Conservation (phyloP, 2,329 filamentous ascomycete species). For the Monosporascus sp. region DNA sequence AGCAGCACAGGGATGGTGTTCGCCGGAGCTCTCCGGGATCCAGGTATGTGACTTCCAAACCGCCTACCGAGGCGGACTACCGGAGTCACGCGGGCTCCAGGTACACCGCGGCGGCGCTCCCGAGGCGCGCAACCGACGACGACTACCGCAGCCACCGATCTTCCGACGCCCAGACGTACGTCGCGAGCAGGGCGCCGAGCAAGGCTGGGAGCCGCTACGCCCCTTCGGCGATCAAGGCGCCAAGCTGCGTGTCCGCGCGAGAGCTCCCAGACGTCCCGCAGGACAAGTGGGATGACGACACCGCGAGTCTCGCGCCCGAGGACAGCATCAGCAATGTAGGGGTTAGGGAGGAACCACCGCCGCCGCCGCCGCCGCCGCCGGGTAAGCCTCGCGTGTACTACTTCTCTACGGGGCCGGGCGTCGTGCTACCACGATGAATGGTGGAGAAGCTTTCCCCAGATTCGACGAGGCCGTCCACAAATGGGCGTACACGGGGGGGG, state of each 20-base stretch:
- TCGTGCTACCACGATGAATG: no score
- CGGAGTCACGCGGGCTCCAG: conserved; percentile 24
- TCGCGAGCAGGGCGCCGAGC: neutral
- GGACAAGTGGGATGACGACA: conserved; percentile 39
- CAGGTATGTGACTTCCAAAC: neutral
- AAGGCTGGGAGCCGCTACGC: neutral
- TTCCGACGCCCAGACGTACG: neutral
- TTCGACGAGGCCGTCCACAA: no score
- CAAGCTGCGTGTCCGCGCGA: conserved; percentile 2
- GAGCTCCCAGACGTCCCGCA: no score
- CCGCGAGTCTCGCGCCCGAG: conserved; percentile 50
- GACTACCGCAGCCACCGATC: conserved; percentile 19
- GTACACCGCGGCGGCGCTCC: conserved; percentile 7
- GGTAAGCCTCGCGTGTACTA: no score
- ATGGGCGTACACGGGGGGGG: no score
- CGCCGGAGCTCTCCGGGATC: conserved; percentile 5
- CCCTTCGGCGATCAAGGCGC: neutral
- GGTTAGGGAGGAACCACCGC: conserved; percentile 22
- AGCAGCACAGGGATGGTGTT: neutral
- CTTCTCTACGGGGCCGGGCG: no score
- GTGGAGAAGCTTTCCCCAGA: no score
- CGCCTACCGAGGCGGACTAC: conserved; percentile 8
- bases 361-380: conserved; percentile 7
- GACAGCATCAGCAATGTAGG: conserved; percentile 61
- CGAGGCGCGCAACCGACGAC: conserved; percentile 9